A percentile compares a stretch with the other conserved stretches of the same genome.
These are phyloP conservation scores for Acmispon strigosus DNA, from an alignment of 306 rosid species.

Conservation along the genomic window DNA sequence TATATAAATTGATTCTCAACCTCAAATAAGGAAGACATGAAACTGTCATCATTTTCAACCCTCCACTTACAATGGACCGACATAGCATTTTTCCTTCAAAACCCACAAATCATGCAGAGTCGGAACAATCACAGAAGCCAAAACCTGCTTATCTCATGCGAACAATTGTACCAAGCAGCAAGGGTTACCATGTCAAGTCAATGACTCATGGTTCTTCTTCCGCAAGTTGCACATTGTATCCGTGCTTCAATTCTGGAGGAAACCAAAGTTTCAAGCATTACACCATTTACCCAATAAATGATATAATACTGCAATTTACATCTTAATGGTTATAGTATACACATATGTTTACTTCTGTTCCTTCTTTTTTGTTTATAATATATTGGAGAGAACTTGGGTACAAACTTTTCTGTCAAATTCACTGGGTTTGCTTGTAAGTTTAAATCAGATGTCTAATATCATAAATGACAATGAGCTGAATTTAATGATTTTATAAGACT, in stretches of 20 bases:
- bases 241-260: constrained; percentile 67
- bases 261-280: constrained; percentile 27
- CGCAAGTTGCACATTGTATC: constrained; percentile 58
- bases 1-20: constrained; percentile 19
- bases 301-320: neutral
- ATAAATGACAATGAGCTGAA: neutral
- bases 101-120: constrained; percentile 13
- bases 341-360: neutral
- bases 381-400: neutral
- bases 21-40: constrained; percentile 27
- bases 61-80: neutral
- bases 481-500: neutral
- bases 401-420: neutral
- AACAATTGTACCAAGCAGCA: constrained; percentile 13
- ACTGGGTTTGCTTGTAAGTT: neutral
- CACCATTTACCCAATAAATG: constrained; percentile 6
- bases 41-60: constrained; percentile 23
- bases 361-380: neutral
- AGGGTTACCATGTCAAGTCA: constrained; percentile 15
- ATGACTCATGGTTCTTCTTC: constrained; percentile 47
- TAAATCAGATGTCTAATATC: neutral
- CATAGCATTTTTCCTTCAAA: constrained; percentile 8
- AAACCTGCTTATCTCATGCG: constrained; percentile 13
- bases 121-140: constrained; percentile 2
- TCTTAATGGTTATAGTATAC: neutral